These are phyloP conservation scores for Aspergillus ruber DNA, from an alignment of 2,329 filamentous ascomycete species.

Conservation along the genomic window DNA sequence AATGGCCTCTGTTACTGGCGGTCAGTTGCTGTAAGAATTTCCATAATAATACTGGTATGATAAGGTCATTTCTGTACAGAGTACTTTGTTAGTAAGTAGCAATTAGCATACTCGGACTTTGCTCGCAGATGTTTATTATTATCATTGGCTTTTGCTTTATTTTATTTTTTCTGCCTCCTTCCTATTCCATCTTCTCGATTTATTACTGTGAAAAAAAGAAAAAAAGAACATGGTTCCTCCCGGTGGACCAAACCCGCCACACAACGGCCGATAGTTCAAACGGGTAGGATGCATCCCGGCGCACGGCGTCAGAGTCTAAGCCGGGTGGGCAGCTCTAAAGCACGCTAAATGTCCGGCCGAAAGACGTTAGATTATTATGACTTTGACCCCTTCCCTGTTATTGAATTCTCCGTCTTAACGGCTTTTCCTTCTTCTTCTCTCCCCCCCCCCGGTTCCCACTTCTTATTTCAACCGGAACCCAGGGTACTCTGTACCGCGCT, in stretches of 20 bases:
- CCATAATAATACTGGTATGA: too few species aligned
- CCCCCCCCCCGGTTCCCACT: background rate
- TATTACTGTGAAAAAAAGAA: constrained; percentile 1
- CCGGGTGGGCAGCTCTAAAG: background rate
- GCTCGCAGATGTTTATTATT: background rate
- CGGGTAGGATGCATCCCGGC: constrained; percentile 12
- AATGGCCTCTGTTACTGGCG: too few species aligned
- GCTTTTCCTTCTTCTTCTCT: constrained; percentile 6
- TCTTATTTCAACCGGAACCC: constrained; percentile 4
- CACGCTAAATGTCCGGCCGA: background rate
- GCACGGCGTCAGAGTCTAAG: constrained; percentile 13
- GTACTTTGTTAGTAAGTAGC: too few species aligned
- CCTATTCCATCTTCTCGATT: background rate
- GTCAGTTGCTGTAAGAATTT: too few species aligned
- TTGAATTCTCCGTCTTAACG: constrained; percentile 14
- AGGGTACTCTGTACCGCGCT: background rate
- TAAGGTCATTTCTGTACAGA: too few species aligned
- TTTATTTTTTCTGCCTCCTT: background rate
- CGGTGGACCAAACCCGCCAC: constrained; percentile 13
- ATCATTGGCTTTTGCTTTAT: background rate
- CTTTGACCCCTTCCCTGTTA: background rate
- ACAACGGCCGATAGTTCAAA: constrained; percentile 8
- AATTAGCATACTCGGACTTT: background rate
- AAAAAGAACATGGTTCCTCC: constrained; percentile 15
- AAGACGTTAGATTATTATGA: background rate